phyloP scores from a whole-genome alignment of 805 yeast species.

The Deakozyma indianensis region DNA sequence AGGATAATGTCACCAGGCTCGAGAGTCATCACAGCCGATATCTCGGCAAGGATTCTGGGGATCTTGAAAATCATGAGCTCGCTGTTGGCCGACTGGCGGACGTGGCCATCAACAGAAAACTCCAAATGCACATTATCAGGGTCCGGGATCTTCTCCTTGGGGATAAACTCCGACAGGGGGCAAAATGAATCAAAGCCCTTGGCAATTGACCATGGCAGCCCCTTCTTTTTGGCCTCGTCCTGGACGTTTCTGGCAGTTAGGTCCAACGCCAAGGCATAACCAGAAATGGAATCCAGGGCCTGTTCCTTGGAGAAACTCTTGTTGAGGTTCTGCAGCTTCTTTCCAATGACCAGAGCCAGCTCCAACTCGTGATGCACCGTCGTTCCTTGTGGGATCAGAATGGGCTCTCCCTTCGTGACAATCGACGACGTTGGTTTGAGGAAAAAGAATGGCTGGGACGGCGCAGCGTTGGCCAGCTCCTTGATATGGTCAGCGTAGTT shows the following conservation, averaged over 20 bases:
- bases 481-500: slow-evolving; percentile 93
- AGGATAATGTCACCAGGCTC: slow-evolving; percentile 81
- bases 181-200: slow-evolving; percentile 94
- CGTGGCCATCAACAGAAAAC: slow-evolving; percentile 55
- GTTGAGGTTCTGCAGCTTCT: slow-evolving; percentile 45
- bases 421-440: slow-evolving; percentile 78
- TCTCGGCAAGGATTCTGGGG: slow-evolving; percentile 61
- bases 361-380: slow-evolving; percentile 88
- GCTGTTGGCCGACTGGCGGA: slow-evolving; percentile 59
- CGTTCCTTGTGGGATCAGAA: slow-evolving; percentile 69
- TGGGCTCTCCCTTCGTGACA: slow-evolving; percentile 47
- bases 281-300: slow-evolving; percentile 67
- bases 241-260: slow-evolving; percentile 94
- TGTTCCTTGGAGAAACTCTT: slow-evolving; percentile 46
- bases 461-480: slow-evolving; percentile 71
- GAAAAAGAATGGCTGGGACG: slow-evolving; percentile 83
- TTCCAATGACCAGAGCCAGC: slow-evolving; percentile 62
- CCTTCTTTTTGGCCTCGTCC: slow-evolving; percentile 84
- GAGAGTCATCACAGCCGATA: slow-evolving; percentile 82
- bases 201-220: slow-evolving; percentile 92
- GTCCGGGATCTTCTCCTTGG: slow-evolving; percentile 49
- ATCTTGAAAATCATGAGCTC: slow-evolving; percentile 79
- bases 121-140: slow-evolving; percentile 56
- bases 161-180: slow-evolving; percentile 67
- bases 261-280: slow-evolving; percentile 83